Evolutionary conservation across 208 protist genomes (phyloP).

Genomic region (Novymonas esmeraldas): DNA sequence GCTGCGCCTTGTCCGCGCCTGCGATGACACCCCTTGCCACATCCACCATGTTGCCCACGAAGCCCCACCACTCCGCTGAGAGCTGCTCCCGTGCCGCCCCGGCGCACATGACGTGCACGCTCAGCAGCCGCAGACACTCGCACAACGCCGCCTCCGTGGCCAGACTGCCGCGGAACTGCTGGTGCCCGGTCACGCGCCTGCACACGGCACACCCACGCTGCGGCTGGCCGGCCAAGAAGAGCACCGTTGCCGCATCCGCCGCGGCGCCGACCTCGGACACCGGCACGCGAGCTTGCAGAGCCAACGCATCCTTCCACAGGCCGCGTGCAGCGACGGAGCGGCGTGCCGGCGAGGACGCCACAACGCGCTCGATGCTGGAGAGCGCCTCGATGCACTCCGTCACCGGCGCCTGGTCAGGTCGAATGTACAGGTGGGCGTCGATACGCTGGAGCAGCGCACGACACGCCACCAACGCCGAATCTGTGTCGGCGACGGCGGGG

Average conservation of each 20-base stretch:
- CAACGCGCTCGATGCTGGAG: slow-evolving; percentile 8
- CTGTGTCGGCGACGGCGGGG: not conserved
- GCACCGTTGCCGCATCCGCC: slow-evolving; percentile 2
- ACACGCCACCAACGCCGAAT: slow-evolving; percentile 12
- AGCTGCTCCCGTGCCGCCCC: not conserved
- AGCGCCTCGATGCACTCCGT: slow-evolving; percentile 22
- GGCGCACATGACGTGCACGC: slow-evolving; percentile 12
- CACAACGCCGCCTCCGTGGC: not conserved
- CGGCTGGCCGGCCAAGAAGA: slow-evolving; percentile 12
- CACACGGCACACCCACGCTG: slow-evolving; percentile 2
- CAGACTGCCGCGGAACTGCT: not conserved
- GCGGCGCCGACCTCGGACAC: slow-evolving; percentile 6
- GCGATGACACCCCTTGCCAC: slow-evolving; percentile 13
- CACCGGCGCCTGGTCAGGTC: slow-evolving; percentile 14
- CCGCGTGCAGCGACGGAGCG: slow-evolving; percentile 8
- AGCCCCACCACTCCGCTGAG: not conserved
- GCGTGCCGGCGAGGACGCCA: slow-evolving; percentile 21
- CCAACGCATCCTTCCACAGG: slow-evolving; percentile 29
- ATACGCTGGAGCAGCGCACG: slow-evolving; percentile 16
- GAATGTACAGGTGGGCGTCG: slow-evolving; percentile 28
- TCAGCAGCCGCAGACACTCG: slow-evolving; percentile 17
- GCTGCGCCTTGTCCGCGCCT: slow-evolving; percentile 17
- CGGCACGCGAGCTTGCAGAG: slow-evolving; percentile 13
- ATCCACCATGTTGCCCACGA: slow-evolving; percentile 4
- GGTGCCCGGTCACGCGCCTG: not conserved